Evolutionary conservation across 1,284 basidiomycete genomes (phyloP).

Genomic region (Trichosporon sp.): DNA sequence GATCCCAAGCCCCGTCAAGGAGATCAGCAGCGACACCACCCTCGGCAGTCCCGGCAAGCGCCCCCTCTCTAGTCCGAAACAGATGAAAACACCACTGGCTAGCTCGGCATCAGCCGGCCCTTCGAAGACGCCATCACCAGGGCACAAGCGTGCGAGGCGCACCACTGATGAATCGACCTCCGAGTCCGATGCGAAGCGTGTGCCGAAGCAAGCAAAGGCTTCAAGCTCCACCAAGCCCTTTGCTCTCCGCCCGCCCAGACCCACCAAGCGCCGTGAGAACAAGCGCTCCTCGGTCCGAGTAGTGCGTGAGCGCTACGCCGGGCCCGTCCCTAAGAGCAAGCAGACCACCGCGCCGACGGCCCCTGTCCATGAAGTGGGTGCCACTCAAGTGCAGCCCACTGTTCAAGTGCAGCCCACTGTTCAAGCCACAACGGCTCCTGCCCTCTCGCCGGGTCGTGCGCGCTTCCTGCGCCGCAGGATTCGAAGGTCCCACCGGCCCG

Average conservation of each 20-base stretch:
- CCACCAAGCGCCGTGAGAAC: not conserved
- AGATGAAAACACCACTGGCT: not conserved
- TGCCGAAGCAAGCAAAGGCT: not conserved
- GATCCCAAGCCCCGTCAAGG: not conserved
- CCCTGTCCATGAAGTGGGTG: not conserved
- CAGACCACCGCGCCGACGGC: not conserved
- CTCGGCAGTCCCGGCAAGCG: not conserved
- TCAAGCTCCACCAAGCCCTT: not conserved
- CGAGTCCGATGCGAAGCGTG: not conserved
- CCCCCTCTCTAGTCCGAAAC: not conserved
- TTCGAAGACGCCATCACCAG: not conserved
- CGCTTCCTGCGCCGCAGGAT: not conserved
- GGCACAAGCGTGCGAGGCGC: not conserved
- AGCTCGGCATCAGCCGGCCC: not conserved
- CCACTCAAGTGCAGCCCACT: not conserved
- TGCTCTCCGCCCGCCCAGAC: not conserved
- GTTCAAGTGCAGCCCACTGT: not conserved
- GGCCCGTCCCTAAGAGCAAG: not conserved
- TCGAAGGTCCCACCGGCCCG: not conserved
- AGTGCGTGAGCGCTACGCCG: not conserved
- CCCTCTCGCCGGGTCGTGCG: not conserved
- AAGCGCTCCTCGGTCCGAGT: not conserved
- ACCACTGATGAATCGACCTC: not conserved
- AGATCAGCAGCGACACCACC: not conserved
- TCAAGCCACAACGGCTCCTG: not conserved